phyloP scores from a whole-genome alignment of 371 early-diverging fungal species.

The Lichtheimia corymbifera region DNA sequence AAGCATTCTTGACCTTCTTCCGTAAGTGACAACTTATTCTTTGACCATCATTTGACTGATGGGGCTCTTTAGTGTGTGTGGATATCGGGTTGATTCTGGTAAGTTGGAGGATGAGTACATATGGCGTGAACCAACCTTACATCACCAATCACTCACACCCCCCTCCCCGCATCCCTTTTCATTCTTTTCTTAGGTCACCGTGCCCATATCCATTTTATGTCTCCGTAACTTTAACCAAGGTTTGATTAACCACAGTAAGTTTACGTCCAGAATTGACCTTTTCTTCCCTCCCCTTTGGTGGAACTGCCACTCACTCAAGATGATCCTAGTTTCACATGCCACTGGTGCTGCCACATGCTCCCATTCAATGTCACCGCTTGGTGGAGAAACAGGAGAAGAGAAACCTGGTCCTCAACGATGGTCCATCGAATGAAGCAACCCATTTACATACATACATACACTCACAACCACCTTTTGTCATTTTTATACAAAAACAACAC shows the following conservation, averaged over 20 bases:
- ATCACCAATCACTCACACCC: neutral
- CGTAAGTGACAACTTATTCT: slow-evolving; percentile 20
- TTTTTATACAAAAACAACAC: too few species aligned
- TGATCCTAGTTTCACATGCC: slow-evolving; percentile 22
- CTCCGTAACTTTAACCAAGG: slow-evolving; percentile 29
- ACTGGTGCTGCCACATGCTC: slow-evolving; percentile 14
- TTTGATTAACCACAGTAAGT: slow-evolving; percentile 36
- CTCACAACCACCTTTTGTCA: too few species aligned
- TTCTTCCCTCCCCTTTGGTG: neutral
- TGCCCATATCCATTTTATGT: slow-evolving; percentile 29
- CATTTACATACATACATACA: neutral
- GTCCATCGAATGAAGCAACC: slow-evolving; percentile 19
- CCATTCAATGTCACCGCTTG: slow-evolving; percentile 25
- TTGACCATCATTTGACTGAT: neutral
- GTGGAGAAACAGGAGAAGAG: slow-evolving; percentile 13
- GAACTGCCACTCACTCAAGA: neutral
- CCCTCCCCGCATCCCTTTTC: neutral
- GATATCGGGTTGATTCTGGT: slow-evolving; percentile 35
- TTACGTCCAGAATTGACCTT: neutral
- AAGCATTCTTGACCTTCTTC: slow-evolving; percentile 75
- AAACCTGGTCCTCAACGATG: slow-evolving; percentile 23
- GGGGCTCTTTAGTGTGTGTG: slow-evolving; percentile 25
- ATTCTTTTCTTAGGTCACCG: slow-evolving; percentile 17
- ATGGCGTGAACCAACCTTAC: neutral
- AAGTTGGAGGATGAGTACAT: neutral